A percentile compares a stretch with the other conserved stretches of the same genome.
Conservation (phyloP, 495 filamentous ascomycete genomes). For the Tuber melanosporum region DNA sequence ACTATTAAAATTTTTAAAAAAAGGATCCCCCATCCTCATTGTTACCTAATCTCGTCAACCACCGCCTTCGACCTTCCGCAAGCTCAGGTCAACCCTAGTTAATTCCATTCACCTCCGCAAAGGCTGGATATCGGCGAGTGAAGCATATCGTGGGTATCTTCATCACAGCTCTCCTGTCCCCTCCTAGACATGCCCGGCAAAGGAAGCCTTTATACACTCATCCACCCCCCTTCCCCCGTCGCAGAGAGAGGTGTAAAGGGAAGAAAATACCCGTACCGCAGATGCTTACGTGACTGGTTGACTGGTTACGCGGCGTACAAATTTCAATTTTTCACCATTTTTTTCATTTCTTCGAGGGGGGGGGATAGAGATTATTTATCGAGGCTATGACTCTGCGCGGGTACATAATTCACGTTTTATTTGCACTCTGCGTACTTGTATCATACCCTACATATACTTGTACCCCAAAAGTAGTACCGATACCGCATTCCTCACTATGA, state of each 20-base stretch:
- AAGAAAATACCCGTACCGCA: slow-evolving; percentile 4
- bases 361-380: not conserved
- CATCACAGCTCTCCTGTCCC: slow-evolving; percentile 11
- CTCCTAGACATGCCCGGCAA: not conserved
- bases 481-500: not conserved
- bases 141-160: slow-evolving; percentile 23
- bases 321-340: no score
- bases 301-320: not conserved
- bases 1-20: not conserved
- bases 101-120: slow-evolving; percentile 11
- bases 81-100: slow-evolving; percentile 20
- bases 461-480: no score
- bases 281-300: not conserved
- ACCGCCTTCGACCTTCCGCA: not conserved
- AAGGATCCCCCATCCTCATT: not conserved
- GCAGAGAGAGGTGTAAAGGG: not conserved
- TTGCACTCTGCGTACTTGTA: no score
- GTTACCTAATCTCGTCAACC: not conserved
- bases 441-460: no score
- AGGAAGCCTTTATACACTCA: slow-evolving; percentile 10
- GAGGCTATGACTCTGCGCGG: not conserved
- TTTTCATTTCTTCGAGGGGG: no score
- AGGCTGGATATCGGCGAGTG: slow-evolving; percentile 23
- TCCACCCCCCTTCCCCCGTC: not conserved
- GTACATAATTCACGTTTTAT: not conserved